A percentile compares a stretch with the other conserved stretches of the same genome.
Conservation (phyloP, 2,329 filamentous ascomycete species). For the Venturia oleaginea region DNA sequence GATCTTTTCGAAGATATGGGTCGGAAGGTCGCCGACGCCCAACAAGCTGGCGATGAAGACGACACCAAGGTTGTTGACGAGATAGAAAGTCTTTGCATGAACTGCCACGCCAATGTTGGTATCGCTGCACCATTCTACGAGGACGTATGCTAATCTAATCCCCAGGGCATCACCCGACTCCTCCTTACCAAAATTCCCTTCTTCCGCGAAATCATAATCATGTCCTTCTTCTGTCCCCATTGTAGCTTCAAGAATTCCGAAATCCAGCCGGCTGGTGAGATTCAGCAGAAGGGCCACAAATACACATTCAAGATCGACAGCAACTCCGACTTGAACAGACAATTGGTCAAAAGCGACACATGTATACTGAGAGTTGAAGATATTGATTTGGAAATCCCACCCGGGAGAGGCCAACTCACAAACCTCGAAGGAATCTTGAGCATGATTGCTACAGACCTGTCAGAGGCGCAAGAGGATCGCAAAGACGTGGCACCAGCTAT, state of each 20-base stretch:
- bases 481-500: constrained; percentile 71
- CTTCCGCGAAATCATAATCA: constrained; percentile 95
- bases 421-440: constrained; percentile 85
- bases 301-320: constrained; percentile 73
- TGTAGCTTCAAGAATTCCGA: constrained; percentile 88
- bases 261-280: constrained; percentile 82
- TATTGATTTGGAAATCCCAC: constrained; percentile 84
- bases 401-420: constrained; percentile 81
- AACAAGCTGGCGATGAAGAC: constrained; percentile 20
- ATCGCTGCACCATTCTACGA: neutral
- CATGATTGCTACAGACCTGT: constrained; percentile 71
- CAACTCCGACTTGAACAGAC: constrained; percentile 67
- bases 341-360: constrained; percentile 87
- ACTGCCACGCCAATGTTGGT: constrained; percentile 41
- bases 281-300: constrained; percentile 78
- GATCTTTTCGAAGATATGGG: constrained; percentile 46
- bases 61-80: constrained; percentile 43
- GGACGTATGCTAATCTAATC: neutral
- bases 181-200: constrained; percentile 89
- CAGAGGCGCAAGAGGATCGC: constrained; percentile 70
- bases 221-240: constrained; percentile 90
- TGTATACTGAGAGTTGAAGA: constrained; percentile 82
- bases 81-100: constrained; percentile 47
- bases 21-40: constrained; percentile 35
- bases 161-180: constrained; percentile 71